Percentiles rank a stretch among this genome's conserved stretches.
Evolutionary conservation across 331 rosid species (phyloP).

Genomic region (Arachis monticola): DNA sequence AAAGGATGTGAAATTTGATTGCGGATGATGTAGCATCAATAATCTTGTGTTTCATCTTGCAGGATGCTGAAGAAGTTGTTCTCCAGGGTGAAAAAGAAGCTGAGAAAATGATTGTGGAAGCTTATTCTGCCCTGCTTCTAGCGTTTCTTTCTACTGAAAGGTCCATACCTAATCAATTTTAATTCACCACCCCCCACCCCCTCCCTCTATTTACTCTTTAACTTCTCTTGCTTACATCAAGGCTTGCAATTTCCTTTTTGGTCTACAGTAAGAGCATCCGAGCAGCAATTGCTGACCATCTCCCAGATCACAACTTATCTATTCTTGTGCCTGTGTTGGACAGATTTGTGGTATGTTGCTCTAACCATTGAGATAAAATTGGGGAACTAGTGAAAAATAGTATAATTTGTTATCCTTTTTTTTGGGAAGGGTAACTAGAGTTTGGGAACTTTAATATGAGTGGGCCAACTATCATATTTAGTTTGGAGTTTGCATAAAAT

Average conservation of each 20-base stretch:
- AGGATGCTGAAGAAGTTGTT: conserved; percentile 82
- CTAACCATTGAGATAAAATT: conserved; percentile 26
- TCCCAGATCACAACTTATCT: conserved; percentile 79
- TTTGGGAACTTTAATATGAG: not conserved
- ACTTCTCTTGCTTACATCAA: conserved; percentile 4
- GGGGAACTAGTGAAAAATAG: conserved; percentile 6
- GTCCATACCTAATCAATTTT: conserved; percentile 39
- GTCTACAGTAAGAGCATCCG: conserved; percentile 76
- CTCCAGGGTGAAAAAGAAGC: conserved; percentile 95
- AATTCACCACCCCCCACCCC: not conserved
- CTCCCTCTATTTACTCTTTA: too few species aligned
- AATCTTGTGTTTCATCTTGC: conserved; percentile 46
- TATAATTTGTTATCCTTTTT: not conserved
- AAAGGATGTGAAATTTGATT: conserved; percentile 7
- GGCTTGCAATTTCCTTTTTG: conserved; percentile 25
- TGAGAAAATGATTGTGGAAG: conserved; percentile 97
- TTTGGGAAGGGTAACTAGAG: conserved; percentile 16
- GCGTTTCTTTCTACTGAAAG: conserved; percentile 95
- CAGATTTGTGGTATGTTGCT: conserved; percentile 88
- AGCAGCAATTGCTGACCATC: conserved; percentile 74
- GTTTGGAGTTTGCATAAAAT: conserved; percentile 2
- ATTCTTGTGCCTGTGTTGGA: conserved; percentile 94
- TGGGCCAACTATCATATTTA: not conserved
- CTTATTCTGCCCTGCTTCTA: conserved; percentile 83
- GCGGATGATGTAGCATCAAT: conserved; percentile 21